Conservation (phyloP, 148 eudicot species). For the Gaultheria prostrata region DNA sequence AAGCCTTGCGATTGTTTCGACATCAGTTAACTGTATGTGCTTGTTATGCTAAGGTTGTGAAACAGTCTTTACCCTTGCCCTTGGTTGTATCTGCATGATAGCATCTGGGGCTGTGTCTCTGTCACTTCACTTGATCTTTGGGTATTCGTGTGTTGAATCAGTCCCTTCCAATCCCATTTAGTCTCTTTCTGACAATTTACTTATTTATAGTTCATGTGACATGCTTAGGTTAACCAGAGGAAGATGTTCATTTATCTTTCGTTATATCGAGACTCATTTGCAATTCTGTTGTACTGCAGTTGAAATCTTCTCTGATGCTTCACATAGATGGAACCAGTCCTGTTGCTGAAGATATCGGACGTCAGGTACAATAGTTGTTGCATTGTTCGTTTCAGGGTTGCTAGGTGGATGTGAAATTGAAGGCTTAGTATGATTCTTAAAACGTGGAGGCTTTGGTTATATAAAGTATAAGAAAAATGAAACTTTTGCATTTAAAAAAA, state of each 20-base stretch:
- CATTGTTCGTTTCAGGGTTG: not conserved
- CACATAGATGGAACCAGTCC: constrained; percentile 93
- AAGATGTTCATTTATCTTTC: not conserved
- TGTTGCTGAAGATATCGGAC: constrained; percentile 93
- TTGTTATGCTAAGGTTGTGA: not conserved
- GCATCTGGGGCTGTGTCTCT: not conserved
- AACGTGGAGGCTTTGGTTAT: not conserved
- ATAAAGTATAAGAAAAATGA: not conserved
- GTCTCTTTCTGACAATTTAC: not conserved
- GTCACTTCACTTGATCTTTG: constrained; percentile 15
- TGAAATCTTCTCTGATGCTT: constrained; percentile 83
- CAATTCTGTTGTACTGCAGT: constrained; percentile 31
- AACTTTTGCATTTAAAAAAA: not conserved
- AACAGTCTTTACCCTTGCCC: not conserved
- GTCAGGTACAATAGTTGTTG: constrained; percentile 54
- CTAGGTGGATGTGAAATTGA: no score
- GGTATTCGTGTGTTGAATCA: not conserved
- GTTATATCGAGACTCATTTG: not conserved
- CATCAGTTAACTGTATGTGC: not conserved
- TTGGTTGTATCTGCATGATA: not conserved
- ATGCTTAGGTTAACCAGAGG: not conserved
- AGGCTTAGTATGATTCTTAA: not conserved
- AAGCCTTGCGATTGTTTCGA: no score
- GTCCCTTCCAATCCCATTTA: not conserved
- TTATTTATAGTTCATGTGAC: not conserved